Base-by-base conservation (phyloP, 2,329 filamentous ascomycete species). In the Bipolaris zeicola region DNA sequence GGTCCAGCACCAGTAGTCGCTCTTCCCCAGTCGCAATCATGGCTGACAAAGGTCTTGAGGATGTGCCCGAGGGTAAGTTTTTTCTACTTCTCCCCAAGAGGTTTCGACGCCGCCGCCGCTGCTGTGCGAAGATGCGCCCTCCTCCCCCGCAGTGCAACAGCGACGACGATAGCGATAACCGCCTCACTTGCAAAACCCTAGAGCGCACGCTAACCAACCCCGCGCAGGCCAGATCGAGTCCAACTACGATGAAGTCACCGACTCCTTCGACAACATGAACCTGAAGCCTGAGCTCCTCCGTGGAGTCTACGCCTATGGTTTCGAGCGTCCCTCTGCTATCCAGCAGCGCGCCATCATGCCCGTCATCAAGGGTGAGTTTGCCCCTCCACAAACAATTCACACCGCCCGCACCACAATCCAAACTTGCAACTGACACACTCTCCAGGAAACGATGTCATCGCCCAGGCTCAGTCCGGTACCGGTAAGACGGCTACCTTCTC, bases 271-370 rank as follows among this genome's bases (percentile, higher is more conserved):
- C 83, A 87, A 93, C 75, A 99, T 99, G 95, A 89, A 88, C 83
- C 87, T 99, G 77, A 96, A 96, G 88, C 78, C 92, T 67, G 95
- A 99, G 86, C 90, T 99, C 77, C 92, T 99, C 78, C 92, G 95
- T 83, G 95, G 91, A 85, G 92, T 99, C 80, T 99, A 98, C 82
- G 95, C 95, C 79, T 99, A 99, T 81, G 95, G 95, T 90, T 99
- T 99, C 85, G 95, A 99, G 88, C 93, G 95, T 71, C 95, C 95
- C 65, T 99, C 95, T 83, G 94, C 95, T 80, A 99, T 99, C 74
- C 95, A 99, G 90, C 92, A 96, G 89, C 94, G 96, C 78, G 95
- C 95, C 74, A 99, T 99, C 82, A 96, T 98, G 90, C 96, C 95
- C 77, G 95, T 99, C 78, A 98, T 99, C 86, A 97, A 98, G 88